A percentile compares a stretch with the other conserved stretches of the same genome.
Conservation (phyloP, 2,329 filamentous ascomycete genomes). For the Fusarium piperis region DNA sequence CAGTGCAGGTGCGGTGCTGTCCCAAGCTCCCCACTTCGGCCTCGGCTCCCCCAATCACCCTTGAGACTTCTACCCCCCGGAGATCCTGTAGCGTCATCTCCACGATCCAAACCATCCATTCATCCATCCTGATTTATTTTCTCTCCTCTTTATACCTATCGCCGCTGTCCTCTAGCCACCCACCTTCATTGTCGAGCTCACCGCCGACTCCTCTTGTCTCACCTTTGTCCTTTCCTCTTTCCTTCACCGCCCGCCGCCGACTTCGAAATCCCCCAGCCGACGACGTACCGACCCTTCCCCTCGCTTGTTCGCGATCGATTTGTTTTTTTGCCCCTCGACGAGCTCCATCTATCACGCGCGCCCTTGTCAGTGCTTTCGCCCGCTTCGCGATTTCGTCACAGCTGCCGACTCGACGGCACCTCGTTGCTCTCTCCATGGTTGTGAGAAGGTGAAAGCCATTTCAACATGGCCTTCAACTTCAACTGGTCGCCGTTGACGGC, state of each 20-base stretch:
- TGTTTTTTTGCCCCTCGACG: constrained; percentile 15
- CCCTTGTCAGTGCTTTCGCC: constrained; percentile 14
- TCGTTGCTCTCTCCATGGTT: constrained; percentile 46
- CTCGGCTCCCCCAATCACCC: constrained; percentile 36
- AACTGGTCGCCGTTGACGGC: constrained; percentile 99
- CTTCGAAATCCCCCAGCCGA: constrained; percentile 17
- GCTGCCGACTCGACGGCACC: constrained; percentile 37
- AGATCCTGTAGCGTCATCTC: constrained; percentile 44
- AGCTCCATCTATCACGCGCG: constrained; percentile 23
- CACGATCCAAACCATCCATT: constrained; percentile 40
- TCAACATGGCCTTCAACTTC: constrained; percentile 99
- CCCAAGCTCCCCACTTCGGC: constrained; percentile 39
- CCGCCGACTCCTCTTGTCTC: not conserved
- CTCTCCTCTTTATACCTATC: constrained; percentile 14
- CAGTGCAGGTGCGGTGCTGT: constrained; percentile 19
- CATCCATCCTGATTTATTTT: constrained; percentile 29
- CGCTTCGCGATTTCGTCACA: constrained; percentile 28
- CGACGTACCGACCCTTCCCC: constrained; percentile 12
- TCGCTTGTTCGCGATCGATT: constrained; percentile 18
- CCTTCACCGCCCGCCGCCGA: constrained; percentile 7
- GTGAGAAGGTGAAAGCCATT: constrained; percentile 53
- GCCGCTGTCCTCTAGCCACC: constrained; percentile 6
- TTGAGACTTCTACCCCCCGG: constrained; percentile 28
- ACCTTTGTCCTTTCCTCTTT: not conserved
- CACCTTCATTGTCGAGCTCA: not conserved